A percentile compares a stretch with the other conserved stretches of the same genome.
phyloP scores from a whole-genome alignment of 2,329 filamentous ascomycete genomes.

The Nigrospora osmanthi region DNA sequence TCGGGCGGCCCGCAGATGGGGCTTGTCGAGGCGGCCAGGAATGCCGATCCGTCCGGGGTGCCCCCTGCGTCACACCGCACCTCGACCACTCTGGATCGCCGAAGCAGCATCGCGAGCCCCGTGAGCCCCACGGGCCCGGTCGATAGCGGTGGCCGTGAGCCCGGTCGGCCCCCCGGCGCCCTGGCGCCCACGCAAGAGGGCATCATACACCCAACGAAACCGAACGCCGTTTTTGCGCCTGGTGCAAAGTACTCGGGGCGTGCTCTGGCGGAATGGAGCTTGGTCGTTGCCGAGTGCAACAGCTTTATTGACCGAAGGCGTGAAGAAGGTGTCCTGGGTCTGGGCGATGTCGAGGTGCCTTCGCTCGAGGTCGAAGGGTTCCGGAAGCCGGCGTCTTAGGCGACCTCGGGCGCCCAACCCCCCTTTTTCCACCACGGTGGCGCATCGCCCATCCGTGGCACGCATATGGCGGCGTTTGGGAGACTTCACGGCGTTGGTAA shows the following conservation, averaged over 20 bases:
- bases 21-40: slow-evolving; percentile 41
- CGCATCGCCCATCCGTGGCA: too few species aligned
- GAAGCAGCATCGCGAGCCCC: slow-evolving; percentile 10
- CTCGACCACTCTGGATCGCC: slow-evolving; percentile 11
- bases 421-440: neutral
- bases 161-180: neutral
- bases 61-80: slow-evolving; percentile 19
- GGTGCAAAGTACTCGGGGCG: slow-evolving; percentile 59
- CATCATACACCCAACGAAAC: slow-evolving; percentile 36
- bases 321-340: slow-evolving; percentile 60
- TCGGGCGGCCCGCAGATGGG: slow-evolving; percentile 38
- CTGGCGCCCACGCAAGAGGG: slow-evolving; percentile 18
- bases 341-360: slow-evolving; percentile 64
- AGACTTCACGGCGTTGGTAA: neutral
- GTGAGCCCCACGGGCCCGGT: slow-evolving; percentile 10
- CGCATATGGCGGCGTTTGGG: too few species aligned
- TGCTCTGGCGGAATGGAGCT: slow-evolving; percentile 70
- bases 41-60: slow-evolving; percentile 25
- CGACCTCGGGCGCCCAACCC: too few species aligned
- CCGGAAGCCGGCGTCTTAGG: slow-evolving; percentile 20
- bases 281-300: slow-evolving; percentile 71
- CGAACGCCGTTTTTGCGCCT: slow-evolving; percentile 33
- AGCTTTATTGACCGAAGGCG: slow-evolving; percentile 72
- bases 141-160: slow-evolving; percentile 12
- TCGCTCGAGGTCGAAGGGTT: slow-evolving; percentile 57